These are phyloP conservation scores for Rhododendron williamsianum DNA, from an alignment of 148 eudicot species.

Conservation along the genomic window DNA sequence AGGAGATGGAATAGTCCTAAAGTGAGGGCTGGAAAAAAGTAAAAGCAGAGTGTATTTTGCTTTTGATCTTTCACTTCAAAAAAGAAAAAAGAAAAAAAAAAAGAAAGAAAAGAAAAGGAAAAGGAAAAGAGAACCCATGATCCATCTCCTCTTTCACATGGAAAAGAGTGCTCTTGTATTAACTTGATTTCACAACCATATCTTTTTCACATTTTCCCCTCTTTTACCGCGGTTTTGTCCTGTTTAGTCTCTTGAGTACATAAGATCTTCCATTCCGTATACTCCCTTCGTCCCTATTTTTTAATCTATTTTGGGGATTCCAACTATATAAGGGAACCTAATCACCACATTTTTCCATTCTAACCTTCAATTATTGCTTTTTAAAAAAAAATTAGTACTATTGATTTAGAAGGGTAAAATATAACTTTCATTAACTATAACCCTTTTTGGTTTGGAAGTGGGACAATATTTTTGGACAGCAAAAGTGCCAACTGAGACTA, in stretches of 20 bases:
- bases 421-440: too few relatives aligned
- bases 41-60: constrained; percentile 47
- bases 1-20: constrained; percentile 74
- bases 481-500: too few relatives aligned
- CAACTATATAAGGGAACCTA: too few relatives aligned
- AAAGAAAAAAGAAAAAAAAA: constrained; percentile 12
- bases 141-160: constrained; percentile 32
- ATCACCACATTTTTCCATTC: too few relatives aligned
- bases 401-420: too few relatives aligned
- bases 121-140: constrained; percentile 13
- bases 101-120: neutral
- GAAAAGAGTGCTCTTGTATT: constrained; percentile 68
- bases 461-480: too few relatives aligned
- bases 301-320: too few relatives aligned
- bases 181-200: neutral
- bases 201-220: neutral
- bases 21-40: constrained; percentile 56
- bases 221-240: neutral
- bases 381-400: too few relatives aligned
- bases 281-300: too few relatives aligned
- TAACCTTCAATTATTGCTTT: too few relatives aligned
- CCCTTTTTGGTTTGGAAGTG: too few relatives aligned
- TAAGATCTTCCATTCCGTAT: too few relatives aligned
- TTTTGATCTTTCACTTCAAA: constrained; percentile 63
- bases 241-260: neutral